Base-by-base conservation (phyloP, 1,284 basidiomycete species). In the Apiotrichum veenhuisii region DNA sequence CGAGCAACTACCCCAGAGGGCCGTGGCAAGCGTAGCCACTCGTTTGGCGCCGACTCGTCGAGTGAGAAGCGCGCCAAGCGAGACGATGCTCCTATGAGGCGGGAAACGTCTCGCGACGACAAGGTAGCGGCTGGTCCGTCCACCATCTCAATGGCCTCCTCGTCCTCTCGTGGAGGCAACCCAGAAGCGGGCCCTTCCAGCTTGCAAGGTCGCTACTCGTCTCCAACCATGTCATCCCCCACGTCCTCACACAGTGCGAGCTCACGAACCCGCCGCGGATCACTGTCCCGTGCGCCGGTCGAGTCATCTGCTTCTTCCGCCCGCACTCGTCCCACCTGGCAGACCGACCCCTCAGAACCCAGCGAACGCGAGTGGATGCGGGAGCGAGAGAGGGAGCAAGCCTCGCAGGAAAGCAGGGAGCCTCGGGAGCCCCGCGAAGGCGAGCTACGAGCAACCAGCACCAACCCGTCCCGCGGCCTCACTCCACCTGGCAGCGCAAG, bases 401-500 rank as follows among this genome's bases (percentile, higher is more conserved):
- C 30, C 30, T 30, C 30, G 30, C 30, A 30, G 12, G 47, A 34
- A 18, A 44, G 18, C 41, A 36, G 50, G 14, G 50, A n/a, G 8
- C 22, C 18, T 25, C 33, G 18, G 3, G 48, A 55, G n/a, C 33
- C 47, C 26, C 30, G 46, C 22, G 46, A 43, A 12, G 15, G 42
- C 18, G 54, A 55, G 14, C 48, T 41, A 15, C 55, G 50, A 15
- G 33, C 51, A 3, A 57, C 61, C 2, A 63, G 59, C 33, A 63
- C 64, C 58, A 68, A 62, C 45, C 59, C 69, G 0, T 67, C 67
- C 1, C 62, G 64, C 14, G 68, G 66, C 18, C 61, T 70, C 44
- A 49, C 36, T 22, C 48, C 49, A 3, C 37, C 49, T 17, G 18
- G 14, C 20, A 47, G 37, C 17, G 15, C 52, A 2, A 10, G 25